Percentiles rank a stretch among this genome's conserved stretches.
phyloP scores from a whole-genome alignment of 169 alveolate species.

The Babesia sp. region DNA sequence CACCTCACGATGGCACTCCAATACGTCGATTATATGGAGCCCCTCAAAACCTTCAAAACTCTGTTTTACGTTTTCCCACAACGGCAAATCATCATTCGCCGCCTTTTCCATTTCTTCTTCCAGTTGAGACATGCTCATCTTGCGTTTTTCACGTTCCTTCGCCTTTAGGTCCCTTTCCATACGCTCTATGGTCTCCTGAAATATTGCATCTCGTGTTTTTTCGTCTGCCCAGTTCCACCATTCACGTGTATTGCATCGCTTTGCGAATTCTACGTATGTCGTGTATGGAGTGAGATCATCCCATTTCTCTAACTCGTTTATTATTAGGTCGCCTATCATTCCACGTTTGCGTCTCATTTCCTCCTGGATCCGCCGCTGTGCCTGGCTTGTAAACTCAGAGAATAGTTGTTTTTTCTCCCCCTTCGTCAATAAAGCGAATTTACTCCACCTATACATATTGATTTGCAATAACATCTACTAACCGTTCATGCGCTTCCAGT shows the following conservation, averaged over 20 bases:
- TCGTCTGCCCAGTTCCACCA: constrained; percentile 85
- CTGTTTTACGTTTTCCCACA: constrained; percentile 68
- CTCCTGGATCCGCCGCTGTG: constrained; percentile 76
- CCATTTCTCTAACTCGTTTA: constrained; percentile 67
- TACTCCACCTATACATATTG: constrained; percentile 63
- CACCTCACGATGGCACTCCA: constrained; percentile 71
- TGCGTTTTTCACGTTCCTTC: constrained; percentile 56
- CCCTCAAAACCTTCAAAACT: constrained; percentile 67
- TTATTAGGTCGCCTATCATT: constrained; percentile 71
- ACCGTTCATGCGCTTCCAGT: constrained; percentile 65
- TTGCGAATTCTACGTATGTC: constrained; percentile 75
- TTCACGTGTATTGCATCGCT: constrained; percentile 72
- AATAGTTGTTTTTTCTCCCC: constrained; percentile 83
- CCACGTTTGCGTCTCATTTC: constrained; percentile 76
- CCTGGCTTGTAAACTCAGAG: constrained; percentile 80
- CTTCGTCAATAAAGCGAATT: constrained; percentile 71
- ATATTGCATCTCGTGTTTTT: constrained; percentile 74
- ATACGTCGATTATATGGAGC: constrained; percentile 68
- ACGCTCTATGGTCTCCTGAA: constrained; percentile 79
- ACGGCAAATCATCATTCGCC: constrained; percentile 43
- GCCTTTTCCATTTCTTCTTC: constrained; percentile 61
- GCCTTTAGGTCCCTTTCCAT: constrained; percentile 66
- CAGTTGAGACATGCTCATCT: constrained; percentile 57
- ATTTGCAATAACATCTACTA: neutral
- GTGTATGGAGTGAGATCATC: constrained; percentile 65